Base-by-base conservation (phyloP, 768 basidiomycete genomes). In the Tulasnella sp. region DNA sequence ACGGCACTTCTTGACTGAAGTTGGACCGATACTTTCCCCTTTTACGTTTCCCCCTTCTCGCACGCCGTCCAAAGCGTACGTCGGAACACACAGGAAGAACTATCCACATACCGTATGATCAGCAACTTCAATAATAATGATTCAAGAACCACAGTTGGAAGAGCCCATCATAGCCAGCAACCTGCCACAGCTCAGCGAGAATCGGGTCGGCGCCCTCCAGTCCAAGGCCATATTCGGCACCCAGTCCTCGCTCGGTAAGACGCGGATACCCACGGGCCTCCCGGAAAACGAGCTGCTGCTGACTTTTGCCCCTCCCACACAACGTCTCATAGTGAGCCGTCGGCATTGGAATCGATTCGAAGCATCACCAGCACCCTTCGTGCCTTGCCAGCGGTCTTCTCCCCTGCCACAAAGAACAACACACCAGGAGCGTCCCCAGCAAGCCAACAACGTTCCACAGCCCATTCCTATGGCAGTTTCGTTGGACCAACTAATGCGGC, bases 391-490 rank as follows among this genome's bases (percentile, higher is more conserved):
- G 54, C 78, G 60, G 78, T 79, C 54, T 79, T 74, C 78, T 79
- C 78, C 60, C 60, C 72, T 72, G 78, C 60, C 37, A 72, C 78
- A 40, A 46, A 46, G 76, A 77, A 58, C 76, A 54, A 44, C 24
- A 48, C 75, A 22, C 76, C 76, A 11, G 76, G 76, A 31, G 54
- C 48, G 18, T 77, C 76, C 24, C 76, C 76, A n/a, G 28, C 76
- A 18, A 77, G 76, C 76, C 76, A 77, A 58, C 76, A 77, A 20
- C 87, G 90, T 37, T 90, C 90, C 6, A 86, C 87, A 18, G 90
- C 89, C 0, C 83, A 89, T 41, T 89, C 88, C 0, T 89, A 88
- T 76, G 90, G 89, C 22, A 87, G 83, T 60, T 89, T 89, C 82
- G 86, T 88, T 82, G 82, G 82, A 34, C 64, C 84, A 11, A 84